A percentile compares a stretch with the other conserved stretches of the same genome.
Evolutionary conservation across 2,329 filamentous ascomycete genomes (phyloP).

Genomic region (Sphaerostilbella broomeana): DNA sequence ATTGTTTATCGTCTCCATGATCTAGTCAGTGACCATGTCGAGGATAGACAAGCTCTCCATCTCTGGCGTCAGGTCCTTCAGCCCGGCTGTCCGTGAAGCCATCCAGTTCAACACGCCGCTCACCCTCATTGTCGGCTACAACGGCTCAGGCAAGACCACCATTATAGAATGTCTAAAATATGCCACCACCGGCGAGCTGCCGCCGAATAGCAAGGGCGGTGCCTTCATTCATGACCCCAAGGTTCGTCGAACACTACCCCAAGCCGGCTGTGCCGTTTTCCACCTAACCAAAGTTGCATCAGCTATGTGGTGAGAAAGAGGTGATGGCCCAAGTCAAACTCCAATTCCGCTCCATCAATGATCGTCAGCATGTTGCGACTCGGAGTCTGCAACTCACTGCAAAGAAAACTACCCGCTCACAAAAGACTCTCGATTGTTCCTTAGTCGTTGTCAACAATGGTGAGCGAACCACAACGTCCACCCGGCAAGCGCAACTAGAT

Average conservation of each 20-base stretch:
- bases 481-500: conserved; percentile 74
- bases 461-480: conserved; percentile 72
- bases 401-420: conserved; percentile 67
- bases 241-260: conserved; percentile 31
- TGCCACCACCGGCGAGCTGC: conserved; percentile 88
- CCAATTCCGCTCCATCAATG: conserved; percentile 72
- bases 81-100: conserved; percentile 63
- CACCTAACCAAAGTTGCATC: neutral
- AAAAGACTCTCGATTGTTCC: conserved; percentile 80
- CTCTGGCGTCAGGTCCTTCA: conserved; percentile 77
- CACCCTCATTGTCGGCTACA: conserved; percentile 93
- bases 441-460: conserved; percentile 71
- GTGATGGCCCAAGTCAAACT: conserved; percentile 88
- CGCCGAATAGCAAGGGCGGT: conserved; percentile 82
- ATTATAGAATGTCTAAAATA: conserved; percentile 99
- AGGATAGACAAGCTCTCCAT: conserved; percentile 88
- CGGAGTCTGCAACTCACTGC: conserved; percentile 80
- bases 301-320: conserved; percentile 78
- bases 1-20: conserved; percentile 10
- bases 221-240: conserved; percentile 98
- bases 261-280: neutral
- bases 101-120: conserved; percentile 87
- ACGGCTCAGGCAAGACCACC: conserved; percentile 96
- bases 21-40: conserved; percentile 46
- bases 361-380: conserved; percentile 73